Base-by-base conservation (phyloP, 176 grass and related monocot species). In the Cymbopogon citratus region DNA sequence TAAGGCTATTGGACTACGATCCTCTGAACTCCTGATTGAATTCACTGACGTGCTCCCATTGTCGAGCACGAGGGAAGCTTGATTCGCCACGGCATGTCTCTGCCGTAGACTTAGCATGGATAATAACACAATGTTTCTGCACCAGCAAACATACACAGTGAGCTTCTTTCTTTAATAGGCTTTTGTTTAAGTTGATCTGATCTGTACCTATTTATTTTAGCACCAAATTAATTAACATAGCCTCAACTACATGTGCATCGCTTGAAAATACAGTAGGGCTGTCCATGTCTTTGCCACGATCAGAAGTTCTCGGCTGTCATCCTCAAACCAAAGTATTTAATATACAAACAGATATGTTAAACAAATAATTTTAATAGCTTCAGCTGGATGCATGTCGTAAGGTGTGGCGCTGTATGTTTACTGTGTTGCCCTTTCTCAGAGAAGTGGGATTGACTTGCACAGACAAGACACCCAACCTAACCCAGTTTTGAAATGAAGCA, bases 21-120 rank as follows among this genome's bases (percentile, higher is more conserved):
- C n/a, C n/a, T n/a, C n/a, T n/a, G n/a, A n/a, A n/a, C n/a, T n/a
- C n/a, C n/a, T 27, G 40, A 75, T 82, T 5, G 23, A 19, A n/a
- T 80, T 62, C 23, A 12, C 23, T 12, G 45, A 56, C 46, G 64
- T 43, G 71, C 6, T 51, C 18, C 71, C 59, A 21, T 13, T 29
- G 63, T 31, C 31, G 69, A 69, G 66, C 12, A 31, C 7, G 4
- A 69, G 62, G 34, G 31, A 76, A 51, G 41, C 25, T 63, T 76
- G 52, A 71, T 85, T 76, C 41, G 24, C 31, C 71, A 89, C 82
- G 71, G 52, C 71, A 81, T 11, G 40, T 25, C 49, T 62, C 54
- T 87, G 51, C 29, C 1, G 29, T n/a, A 18, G 51, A 62, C 52
- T 45, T 81, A 29, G 2, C 27, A 7, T 74, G 52, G 36, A 12